phyloP scores from a whole-genome alignment of 2,329 filamentous ascomycete genomes.

The Paecilomyces fulvus region DNA sequence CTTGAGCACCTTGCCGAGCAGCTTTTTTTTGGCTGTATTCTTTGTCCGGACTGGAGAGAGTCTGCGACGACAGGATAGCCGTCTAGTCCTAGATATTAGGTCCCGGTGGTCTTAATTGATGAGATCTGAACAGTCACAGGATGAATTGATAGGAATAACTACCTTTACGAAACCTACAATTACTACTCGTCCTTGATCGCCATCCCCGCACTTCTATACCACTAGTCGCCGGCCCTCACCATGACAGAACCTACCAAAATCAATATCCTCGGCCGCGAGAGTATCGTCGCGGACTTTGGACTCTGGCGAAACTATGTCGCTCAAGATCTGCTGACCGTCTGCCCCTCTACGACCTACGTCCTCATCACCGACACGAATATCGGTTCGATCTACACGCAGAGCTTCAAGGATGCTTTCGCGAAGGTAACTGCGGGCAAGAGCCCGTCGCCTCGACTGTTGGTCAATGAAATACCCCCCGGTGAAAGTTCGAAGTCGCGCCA shows the following conservation, averaged over 20 bases:
- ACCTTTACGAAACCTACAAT: not conserved
- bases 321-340: slow-evolving; percentile 67
- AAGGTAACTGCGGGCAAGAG: slow-evolving; percentile 37
- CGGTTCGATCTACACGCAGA: slow-evolving; percentile 67
- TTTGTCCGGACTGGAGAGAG: not conserved
- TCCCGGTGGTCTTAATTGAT: not conserved
- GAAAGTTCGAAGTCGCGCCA: slow-evolving; percentile 89
- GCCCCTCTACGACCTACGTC: slow-evolving; percentile 83
- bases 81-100: not conserved
- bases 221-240: slow-evolving; percentile 8
- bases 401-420: slow-evolving; percentile 62
- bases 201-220: not conserved
- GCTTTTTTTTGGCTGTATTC: not conserved
- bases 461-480: slow-evolving; percentile 79
- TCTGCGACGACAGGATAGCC: not conserved
- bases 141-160: slow-evolving; percentile 6
- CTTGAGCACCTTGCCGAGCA: not conserved
- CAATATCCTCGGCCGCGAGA: slow-evolving; percentile 76
- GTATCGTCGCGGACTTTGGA: slow-evolving; percentile 85
- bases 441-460: slow-evolving; percentile 61
- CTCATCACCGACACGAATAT: slow-evolving; percentile 96
- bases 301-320: slow-evolving; percentile 79
- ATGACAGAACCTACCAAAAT: slow-evolving; percentile 52
- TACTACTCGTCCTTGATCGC: not conserved
- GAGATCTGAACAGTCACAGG: slow-evolving; percentile 8